A percentile compares a stretch with the other conserved stretches of the same genome.
phyloP scores from a whole-genome alignment of 805 yeast genomes.

The Saccharomycopsis sp. region DNA sequence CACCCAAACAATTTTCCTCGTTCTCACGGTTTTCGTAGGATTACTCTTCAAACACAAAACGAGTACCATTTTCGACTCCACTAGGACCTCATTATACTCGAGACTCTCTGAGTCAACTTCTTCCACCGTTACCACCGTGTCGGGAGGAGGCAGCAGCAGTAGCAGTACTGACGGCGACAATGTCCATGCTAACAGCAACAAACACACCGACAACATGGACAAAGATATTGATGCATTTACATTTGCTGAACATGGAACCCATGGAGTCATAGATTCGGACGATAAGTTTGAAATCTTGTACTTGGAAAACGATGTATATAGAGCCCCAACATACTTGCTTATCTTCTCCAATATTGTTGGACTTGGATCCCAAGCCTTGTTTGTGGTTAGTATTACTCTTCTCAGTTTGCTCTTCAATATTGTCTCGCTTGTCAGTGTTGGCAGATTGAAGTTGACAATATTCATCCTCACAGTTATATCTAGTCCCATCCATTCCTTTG shows the following conservation, averaged over 20 bases:
- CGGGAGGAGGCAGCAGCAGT: neutral
- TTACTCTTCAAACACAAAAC: constrained; percentile 1
- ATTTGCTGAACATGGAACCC: neutral
- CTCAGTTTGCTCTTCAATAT: constrained; percentile 4
- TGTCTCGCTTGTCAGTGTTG: constrained; percentile 8
- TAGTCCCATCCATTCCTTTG: constrained; percentile 18
- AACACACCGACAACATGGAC: neutral
- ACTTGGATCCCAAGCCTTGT: constrained; percentile 10
- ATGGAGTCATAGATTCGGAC: neutral
- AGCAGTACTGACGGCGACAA: neutral
- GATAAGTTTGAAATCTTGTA: neutral
- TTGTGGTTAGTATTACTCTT: neutral
- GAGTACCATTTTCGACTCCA: neutral
- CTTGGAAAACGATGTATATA: constrained; percentile 12
- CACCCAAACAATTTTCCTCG: constrained; percentile 17
- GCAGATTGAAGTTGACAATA: constrained; percentile 9
- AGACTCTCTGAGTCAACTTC: neutral
- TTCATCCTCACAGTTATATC: constrained; percentile 5
- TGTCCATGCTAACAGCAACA: neutral
- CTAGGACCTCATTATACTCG: neutral
- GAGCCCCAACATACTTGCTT: constrained; percentile 8
- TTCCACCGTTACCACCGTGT: neutral
- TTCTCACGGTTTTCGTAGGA: constrained; percentile 21
- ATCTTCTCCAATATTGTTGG: constrained; percentile 13
- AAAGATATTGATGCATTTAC: neutral